Percentiles rank a stretch among this genome's conserved stretches.
Evolutionary conservation across 148 eudicot genomes (phyloP).

Genomic region (Camellia granthamiana): DNA sequence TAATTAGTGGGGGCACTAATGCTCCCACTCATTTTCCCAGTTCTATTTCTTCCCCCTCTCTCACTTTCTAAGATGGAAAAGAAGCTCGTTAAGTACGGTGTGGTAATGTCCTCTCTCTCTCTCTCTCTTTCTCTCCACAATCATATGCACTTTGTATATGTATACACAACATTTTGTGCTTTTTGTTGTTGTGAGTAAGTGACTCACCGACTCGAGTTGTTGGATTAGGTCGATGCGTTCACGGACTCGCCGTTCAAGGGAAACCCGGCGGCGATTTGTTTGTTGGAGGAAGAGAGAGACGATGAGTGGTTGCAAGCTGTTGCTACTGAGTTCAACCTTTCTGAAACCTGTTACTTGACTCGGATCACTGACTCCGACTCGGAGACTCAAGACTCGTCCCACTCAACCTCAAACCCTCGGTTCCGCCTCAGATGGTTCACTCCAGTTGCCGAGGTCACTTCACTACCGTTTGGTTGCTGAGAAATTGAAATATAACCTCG

Average conservation of each 20-base stretch:
- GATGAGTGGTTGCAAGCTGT: slow-evolving; percentile 66
- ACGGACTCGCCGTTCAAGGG: slow-evolving; percentile 65
- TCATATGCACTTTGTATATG: no score
- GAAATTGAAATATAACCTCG: not conserved
- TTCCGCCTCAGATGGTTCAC: slow-evolving; percentile 85
- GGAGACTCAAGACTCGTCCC: slow-evolving; percentile 11
- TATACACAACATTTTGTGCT: not conserved
- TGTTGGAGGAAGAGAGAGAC: slow-evolving; percentile 58
- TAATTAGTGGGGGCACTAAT: no score
- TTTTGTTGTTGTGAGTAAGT: not conserved
- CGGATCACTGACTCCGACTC: slow-evolving; percentile 26
- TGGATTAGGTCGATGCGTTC: slow-evolving; percentile 68
- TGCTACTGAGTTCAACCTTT: slow-evolving; percentile 69
- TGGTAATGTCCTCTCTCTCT: slow-evolving; percentile 31
- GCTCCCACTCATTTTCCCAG: no score
- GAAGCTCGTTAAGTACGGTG: slow-evolving; percentile 50
- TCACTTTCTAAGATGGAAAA: slow-evolving; percentile 19
- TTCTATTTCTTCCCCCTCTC: no score
- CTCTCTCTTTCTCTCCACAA: no score
- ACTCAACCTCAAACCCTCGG: slow-evolving; percentile 27
- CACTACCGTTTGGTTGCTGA: not conserved
- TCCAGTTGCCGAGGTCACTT: slow-evolving; percentile 62
- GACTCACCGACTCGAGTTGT: not conserved
- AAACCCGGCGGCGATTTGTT: slow-evolving; percentile 77
- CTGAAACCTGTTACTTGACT: slow-evolving; percentile 59